phyloP scores from a whole-genome alignment of 2,329 filamentous ascomycete genomes.

The Sporothrix luriei region DNA sequence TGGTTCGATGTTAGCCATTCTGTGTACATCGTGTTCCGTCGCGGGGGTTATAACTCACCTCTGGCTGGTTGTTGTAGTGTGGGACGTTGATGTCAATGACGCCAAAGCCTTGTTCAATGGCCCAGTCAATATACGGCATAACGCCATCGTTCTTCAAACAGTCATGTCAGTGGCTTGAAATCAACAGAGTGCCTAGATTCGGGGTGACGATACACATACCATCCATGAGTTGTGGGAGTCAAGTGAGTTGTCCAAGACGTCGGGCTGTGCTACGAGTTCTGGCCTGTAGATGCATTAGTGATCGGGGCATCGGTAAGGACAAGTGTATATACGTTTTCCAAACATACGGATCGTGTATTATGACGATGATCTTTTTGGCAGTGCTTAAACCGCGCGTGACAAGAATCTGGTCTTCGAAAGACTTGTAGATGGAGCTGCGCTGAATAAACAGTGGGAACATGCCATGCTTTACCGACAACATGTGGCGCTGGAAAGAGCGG shows the following conservation, averaged over 20 bases:
- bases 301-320: conserved; percentile 22
- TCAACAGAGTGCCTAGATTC: background rate
- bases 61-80: conserved; percentile 67
- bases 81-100: conserved; percentile 93
- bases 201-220: conserved; percentile 55
- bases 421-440: conserved; percentile 69
- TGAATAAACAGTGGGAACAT: conserved; percentile 84
- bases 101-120: conserved; percentile 71
- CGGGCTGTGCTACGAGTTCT: conserved; percentile 67
- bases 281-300: conserved; percentile 52
- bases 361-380: conserved; percentile 71
- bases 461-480: conserved; percentile 69
- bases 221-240: conserved; percentile 87
- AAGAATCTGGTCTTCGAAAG: conserved; percentile 84
- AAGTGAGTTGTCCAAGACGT: conserved; percentile 70
- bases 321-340: background rate
- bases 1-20: conserved; percentile 34
- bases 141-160: conserved; percentile 72
- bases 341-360: conserved; percentile 86
- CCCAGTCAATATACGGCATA: conserved; percentile 82
- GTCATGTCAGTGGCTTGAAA: conserved; percentile 31
- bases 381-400: conserved; percentile 72
- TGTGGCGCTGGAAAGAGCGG: conserved; percentile 72
- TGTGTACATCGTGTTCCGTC: background rate
- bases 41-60: conserved; percentile 47